Evolutionary conservation across 148 eudicot genomes (phyloP).

Genomic region (Euryodendron excelsum): DNA sequence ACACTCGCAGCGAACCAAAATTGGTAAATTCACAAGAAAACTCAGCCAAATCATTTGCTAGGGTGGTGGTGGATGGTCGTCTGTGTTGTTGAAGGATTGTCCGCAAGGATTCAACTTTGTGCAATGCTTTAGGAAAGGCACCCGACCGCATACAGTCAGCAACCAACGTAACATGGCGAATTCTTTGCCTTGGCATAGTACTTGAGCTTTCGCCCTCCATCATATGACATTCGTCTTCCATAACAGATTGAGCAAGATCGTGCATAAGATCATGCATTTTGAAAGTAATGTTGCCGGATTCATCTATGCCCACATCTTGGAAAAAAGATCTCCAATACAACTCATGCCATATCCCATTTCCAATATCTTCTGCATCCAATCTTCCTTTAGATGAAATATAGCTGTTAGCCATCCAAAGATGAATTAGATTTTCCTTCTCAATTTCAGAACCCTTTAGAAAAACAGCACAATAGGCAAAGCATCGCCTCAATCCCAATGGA

Average conservation of each 20-base stretch:
- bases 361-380: neutral
- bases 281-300: no score
- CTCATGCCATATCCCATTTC: neutral
- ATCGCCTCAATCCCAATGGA: neutral
- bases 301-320: neutral
- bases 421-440: neutral
- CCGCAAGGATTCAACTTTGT: neutral
- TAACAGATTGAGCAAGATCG: neutral
- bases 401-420: neutral
- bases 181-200: neutral
- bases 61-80: no score
- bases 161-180: neutral
- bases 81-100: neutral
- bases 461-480: conserved; percentile 2
- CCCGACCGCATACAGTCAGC: neutral
- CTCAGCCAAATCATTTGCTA: no score
- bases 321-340: neutral
- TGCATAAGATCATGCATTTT: no score
- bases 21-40: neutral
- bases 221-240: neutral
- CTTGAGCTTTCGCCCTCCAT: neutral
- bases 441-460: neutral
- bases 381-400: neutral
- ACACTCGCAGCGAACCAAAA: neutral
- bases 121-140: neutral